A percentile compares a stretch with the other conserved stretches of the same genome.
These are phyloP conservation scores for Microstegium vimineum DNA, from an alignment of 176 grass and related monocot species.

Conservation along the genomic window DNA sequence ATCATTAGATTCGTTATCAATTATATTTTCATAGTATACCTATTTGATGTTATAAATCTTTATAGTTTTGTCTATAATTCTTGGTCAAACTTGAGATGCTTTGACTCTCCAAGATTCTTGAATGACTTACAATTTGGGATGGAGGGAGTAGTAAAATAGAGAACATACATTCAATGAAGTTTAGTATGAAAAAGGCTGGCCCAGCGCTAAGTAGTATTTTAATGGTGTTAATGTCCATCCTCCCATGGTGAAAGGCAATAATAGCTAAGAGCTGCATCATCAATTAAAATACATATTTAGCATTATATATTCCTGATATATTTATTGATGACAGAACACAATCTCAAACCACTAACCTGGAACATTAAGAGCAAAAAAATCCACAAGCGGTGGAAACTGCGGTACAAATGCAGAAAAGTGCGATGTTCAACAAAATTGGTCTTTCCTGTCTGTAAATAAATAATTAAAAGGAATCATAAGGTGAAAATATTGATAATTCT, in stretches of 20 bases:
- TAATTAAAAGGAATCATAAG: background rate
- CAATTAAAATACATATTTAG: constrained; percentile 13
- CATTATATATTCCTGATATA: background rate
- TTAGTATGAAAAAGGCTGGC: constrained; percentile 85
- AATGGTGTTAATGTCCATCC: constrained; percentile 66
- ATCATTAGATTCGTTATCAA: no score
- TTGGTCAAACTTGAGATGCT: no score
- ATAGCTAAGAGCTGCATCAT: constrained; percentile 70
- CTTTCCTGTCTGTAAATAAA: constrained; percentile 73
- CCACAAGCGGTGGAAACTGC: constrained; percentile 98
- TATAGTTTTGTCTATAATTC: no score
- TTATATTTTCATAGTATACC: no score
- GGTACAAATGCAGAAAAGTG: constrained; percentile 87
- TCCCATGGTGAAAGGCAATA: constrained; percentile 72
- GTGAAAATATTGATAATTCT: background rate
- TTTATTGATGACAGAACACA: constrained; percentile 7
- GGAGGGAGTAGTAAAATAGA: constrained; percentile 24
- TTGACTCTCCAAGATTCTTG: no score
- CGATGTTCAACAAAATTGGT: constrained; percentile 98
- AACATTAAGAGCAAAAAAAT: constrained; percentile 98
- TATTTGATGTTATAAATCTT: no score
- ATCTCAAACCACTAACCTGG: constrained; percentile 51
- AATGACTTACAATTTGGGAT: no score
- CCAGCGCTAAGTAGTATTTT: constrained; percentile 90
- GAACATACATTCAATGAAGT: constrained; percentile 80